These are phyloP conservation scores for Gillenia trifoliata DNA, from an alignment of 306 rosid genomes.

Conservation along the genomic window DNA sequence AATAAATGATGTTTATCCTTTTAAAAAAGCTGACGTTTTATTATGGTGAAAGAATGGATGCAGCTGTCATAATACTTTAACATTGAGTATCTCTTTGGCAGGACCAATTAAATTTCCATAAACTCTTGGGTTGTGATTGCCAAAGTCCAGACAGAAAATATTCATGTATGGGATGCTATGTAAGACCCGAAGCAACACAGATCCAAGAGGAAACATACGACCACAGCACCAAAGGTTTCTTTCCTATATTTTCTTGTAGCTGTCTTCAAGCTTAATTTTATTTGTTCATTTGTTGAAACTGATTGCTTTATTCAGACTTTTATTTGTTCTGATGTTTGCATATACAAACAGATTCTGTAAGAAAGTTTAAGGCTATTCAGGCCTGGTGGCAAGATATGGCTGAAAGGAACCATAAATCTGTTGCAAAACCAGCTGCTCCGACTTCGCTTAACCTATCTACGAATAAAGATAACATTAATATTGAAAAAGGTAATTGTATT, in stretches of 20 bases:
- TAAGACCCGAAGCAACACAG: constrained; percentile 35
- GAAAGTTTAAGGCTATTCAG: constrained; percentile 76
- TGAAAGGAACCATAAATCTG: constrained; percentile 40
- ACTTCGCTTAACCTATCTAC: constrained; percentile 22
- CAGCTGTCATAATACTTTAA: constrained; percentile 7
- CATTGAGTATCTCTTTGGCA: constrained; percentile 17
- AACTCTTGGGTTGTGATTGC: constrained; percentile 60
- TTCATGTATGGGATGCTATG: constrained; percentile 35
- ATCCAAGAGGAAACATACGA: constrained; percentile 30
- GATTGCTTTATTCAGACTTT: neutral
- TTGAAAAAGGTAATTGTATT: constrained; percentile 43
- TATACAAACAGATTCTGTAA: constrained; percentile 50
- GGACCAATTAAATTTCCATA: constrained; percentile 83
- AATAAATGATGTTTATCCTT: constrained; percentile 1
- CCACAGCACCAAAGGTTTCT: constrained; percentile 50
- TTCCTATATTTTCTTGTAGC: constrained; percentile 13
- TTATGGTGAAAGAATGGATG: neutral
- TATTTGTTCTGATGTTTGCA: neutral
- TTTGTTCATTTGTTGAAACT: neutral
- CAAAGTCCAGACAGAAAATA: constrained; percentile 44
- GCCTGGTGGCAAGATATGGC: constrained; percentile 96
- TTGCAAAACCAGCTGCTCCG: constrained; percentile 33
- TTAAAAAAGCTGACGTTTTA: neutral
- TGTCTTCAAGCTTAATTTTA: neutral
- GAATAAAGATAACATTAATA: constrained; percentile 14